Percentiles rank a stretch among this genome's conserved stretches.
These are phyloP conservation scores for Populus simonii DNA, from an alignment of 345 rosid species.

Conservation along the genomic window DNA sequence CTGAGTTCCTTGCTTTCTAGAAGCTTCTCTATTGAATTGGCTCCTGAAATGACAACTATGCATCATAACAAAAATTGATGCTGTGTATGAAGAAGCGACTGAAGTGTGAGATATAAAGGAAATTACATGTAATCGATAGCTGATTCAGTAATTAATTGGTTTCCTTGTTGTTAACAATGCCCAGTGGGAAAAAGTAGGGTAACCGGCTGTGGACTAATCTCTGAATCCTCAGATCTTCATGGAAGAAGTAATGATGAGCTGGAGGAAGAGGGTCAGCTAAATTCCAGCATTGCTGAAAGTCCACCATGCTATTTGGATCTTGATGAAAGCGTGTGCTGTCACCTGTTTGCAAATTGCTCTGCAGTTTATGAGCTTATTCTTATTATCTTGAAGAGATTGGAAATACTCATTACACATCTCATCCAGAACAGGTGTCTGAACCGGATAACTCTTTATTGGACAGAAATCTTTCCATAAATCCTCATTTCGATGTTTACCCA, in stretches of 20 bases:
- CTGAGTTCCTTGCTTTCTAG: conserved; percentile 35
- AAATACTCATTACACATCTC: conserved; percentile 77
- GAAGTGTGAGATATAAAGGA: conserved; percentile 5
- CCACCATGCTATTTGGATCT: conserved; percentile 17
- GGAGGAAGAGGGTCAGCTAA: conserved; percentile 51
- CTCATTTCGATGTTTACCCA: conserved; percentile 20
- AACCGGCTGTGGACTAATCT: conserved; percentile 52
- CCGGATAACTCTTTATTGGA: conserved; percentile 37
- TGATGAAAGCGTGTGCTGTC: conserved; percentile 14
- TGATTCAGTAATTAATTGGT: conserved; percentile 34
- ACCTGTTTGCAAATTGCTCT: conserved; percentile 14
- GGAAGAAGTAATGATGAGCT: conserved; percentile 71
- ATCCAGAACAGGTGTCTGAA: conserved; percentile 79
- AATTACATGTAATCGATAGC: conserved; percentile 64
- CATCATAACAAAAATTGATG: not conserved
- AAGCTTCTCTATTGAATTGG: conserved; percentile 64
- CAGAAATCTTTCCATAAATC: conserved; percentile 73
- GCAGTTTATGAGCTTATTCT: conserved; percentile 29
- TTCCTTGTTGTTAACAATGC: conserved; percentile 33
- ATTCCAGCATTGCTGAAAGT: conserved; percentile 36
- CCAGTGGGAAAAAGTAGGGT: conserved; percentile 67
- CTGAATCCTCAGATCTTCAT: conserved; percentile 65
- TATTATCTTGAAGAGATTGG: conserved; percentile 42
- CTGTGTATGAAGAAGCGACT: not conserved
- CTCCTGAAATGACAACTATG: conserved; percentile 42